These are phyloP conservation scores for Schizochytrium sp. DNA, from an alignment of 108 stramenopile species.

Conservation along the genomic window DNA sequence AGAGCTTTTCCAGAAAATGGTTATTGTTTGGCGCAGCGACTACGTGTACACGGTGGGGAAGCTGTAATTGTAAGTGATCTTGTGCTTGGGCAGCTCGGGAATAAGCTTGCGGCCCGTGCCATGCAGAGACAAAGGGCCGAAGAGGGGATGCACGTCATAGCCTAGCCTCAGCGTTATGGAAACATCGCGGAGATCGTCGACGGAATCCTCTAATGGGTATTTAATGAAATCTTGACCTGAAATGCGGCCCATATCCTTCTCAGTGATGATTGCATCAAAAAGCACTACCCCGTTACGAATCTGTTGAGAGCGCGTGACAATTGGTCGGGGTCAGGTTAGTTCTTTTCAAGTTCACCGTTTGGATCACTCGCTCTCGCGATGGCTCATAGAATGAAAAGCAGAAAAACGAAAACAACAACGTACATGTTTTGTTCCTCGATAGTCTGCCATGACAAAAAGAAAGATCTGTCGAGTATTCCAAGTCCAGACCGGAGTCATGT, in stretches of 20 bases:
- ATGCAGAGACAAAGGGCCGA: neutral
- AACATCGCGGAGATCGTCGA: neutral
- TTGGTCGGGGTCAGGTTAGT: neutral
- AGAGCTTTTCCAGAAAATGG: no score
- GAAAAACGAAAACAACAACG: neutral
- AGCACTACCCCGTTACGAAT: neutral
- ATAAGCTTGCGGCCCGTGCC: neutral
- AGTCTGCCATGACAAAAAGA: slow-evolving; percentile 6
- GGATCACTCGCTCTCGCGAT: neutral
- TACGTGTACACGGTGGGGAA: slow-evolving; percentile 16
- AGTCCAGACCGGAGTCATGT: neutral
- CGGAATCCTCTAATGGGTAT: neutral
- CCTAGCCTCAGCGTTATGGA: neutral
- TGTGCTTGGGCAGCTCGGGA: neutral
- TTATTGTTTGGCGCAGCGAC: no score
- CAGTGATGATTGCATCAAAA: neutral
- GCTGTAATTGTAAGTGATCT: neutral
- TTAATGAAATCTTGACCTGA: neutral
- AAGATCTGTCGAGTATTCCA: neutral
- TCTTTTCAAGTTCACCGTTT: neutral
- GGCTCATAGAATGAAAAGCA: no score
- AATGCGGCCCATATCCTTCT: neutral
- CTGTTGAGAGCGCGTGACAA: neutral
- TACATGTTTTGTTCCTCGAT: neutral
- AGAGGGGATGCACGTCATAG: neutral